These are phyloP conservation scores for Hanseniaspora nectarophila DNA, from an alignment of 805 yeast genomes.

Conservation along the genomic window DNA sequence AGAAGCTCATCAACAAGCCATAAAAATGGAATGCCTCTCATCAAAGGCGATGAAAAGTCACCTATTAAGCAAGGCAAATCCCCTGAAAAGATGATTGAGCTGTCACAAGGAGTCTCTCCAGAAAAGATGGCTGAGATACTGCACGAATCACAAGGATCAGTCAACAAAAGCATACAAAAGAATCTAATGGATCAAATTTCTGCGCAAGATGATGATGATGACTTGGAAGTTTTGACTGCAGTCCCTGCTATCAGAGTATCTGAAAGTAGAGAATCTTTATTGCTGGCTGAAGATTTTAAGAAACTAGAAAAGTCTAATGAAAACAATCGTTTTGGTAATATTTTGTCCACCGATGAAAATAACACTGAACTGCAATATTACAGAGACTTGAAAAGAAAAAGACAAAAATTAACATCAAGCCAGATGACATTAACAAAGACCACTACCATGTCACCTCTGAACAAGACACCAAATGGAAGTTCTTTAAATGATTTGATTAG, in stretches of 20 bases:
- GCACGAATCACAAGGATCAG: background rate
- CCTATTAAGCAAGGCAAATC: slow-evolving; percentile 12
- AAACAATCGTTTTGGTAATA: background rate
- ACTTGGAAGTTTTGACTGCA: background rate
- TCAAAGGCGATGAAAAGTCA: background rate
- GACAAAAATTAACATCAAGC: slow-evolving; percentile 8
- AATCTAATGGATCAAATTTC: background rate
- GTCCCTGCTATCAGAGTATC: background rate
- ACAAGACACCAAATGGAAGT: background rate
- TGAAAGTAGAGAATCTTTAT: slow-evolving; percentile 5
- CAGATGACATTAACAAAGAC: background rate
- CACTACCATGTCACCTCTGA: background rate
- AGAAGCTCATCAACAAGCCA: background rate
- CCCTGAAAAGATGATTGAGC: slow-evolving; percentile 13
- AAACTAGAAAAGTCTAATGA: background rate
- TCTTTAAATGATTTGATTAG: slow-evolving; percentile 10
- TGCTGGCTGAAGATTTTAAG: slow-evolving; percentile 5
- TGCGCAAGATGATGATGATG: background rate
- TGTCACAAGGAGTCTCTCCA: background rate
- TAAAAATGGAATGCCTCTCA: slow-evolving; percentile 10
- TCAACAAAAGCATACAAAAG: background rate
- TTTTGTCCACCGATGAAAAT: background rate
- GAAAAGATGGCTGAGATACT: background rate
- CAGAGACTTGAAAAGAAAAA: slow-evolving; percentile 9
- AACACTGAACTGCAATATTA: slow-evolving; percentile 10